These are phyloP conservation scores for Paecilomyces fulvus DNA, from an alignment of 2,329 filamentous ascomycete genomes.

Conservation along the genomic window DNA sequence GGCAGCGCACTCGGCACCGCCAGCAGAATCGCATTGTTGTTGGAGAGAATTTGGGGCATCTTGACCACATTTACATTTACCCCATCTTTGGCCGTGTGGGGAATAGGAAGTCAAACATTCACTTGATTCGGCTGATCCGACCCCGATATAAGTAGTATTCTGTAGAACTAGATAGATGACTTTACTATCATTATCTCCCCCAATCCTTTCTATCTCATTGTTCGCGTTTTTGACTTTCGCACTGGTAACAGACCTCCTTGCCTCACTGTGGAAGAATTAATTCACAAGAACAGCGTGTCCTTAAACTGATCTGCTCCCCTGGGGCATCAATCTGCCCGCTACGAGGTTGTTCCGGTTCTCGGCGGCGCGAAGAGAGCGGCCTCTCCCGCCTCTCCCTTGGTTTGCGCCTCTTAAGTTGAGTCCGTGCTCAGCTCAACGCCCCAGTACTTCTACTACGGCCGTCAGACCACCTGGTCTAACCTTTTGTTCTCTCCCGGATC, in stretches of 20 bases:
- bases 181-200: too few species aligned
- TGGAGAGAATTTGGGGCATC: neutral
- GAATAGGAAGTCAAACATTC: neutral
- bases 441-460: neutral
- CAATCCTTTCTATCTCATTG: too few species aligned
- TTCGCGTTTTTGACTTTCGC: too few species aligned
- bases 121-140: neutral
- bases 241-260: neutral
- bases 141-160: neutral
- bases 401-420: neutral
- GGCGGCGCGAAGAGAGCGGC: neutral
- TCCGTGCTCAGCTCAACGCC: neutral
- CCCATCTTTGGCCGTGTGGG: neutral
- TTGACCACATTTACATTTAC: neutral
- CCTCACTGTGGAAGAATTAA: neutral
- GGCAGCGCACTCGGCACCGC: neutral
- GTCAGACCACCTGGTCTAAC: constrained; percentile 2
- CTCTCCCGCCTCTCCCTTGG: neutral
- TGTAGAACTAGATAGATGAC: neutral
- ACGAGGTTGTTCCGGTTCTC: neutral
- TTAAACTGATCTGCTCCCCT: neutral
- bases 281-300: neutral
- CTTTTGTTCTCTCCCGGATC: neutral
- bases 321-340: neutral
- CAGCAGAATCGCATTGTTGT: neutral